Conservation (phyloP, 208 protist species). For the Wallacemonas sp. region DNA sequence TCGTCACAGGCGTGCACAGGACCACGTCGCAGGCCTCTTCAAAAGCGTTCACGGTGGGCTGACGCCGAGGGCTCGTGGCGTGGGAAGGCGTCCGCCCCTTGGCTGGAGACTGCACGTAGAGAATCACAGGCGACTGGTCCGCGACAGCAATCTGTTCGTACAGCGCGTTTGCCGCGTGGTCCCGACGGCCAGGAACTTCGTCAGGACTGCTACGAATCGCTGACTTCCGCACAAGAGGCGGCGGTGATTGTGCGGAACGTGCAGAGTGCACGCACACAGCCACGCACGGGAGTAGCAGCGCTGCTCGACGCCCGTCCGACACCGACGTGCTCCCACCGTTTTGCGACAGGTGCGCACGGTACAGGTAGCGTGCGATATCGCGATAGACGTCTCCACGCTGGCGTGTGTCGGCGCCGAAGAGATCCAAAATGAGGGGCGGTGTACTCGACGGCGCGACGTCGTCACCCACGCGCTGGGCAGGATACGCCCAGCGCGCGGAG, state of each 20-base stretch:
- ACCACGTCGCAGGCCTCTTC: constrained; percentile 32
- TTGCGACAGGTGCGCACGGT: too few species aligned
- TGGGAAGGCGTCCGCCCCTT: too few species aligned
- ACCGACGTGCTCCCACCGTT: too few species aligned
- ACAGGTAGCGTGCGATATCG: constrained; percentile 3
- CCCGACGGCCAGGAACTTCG: background rate
- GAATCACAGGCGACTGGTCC: background rate
- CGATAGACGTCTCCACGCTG: background rate
- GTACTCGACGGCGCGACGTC: too few species aligned
- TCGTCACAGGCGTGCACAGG: constrained; percentile 54
- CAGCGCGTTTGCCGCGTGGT: background rate
- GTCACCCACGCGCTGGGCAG: too few species aligned
- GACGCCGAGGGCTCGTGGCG: too few species aligned
- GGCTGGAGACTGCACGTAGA: background rate
- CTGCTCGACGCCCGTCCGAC: background rate
- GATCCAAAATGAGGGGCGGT: constrained; percentile 15
- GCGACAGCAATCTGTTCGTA: background rate
- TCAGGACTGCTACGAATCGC: background rate
- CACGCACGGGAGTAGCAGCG: background rate
- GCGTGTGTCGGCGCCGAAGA: constrained; percentile 7
- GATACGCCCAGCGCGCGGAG: constrained; percentile 25
- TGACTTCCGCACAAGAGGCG: too few species aligned
- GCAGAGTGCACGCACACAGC: background rate
- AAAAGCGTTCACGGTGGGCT: background rate
- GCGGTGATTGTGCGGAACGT: background rate